These are phyloP conservation scores for Leccinellum albellum DNA, from an alignment of 768 basidiomycete genomes.

Conservation along the genomic window DNA sequence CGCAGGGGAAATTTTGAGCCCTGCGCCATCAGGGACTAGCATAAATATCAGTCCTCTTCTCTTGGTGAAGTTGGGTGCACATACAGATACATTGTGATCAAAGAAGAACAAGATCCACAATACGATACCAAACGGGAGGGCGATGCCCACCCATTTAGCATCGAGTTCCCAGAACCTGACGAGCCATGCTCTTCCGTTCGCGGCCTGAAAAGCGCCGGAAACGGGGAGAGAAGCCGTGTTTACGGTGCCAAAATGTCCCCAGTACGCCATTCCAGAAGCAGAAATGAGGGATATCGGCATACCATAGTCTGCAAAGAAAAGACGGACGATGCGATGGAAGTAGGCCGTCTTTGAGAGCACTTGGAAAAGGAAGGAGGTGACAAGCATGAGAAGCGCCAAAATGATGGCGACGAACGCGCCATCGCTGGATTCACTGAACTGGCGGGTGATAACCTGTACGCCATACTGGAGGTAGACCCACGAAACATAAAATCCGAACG, in stretches of 20 bases:
- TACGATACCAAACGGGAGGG: conserved; percentile 83
- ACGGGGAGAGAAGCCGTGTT: conserved; percentile 67
- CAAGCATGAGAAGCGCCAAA: conserved; percentile 74
- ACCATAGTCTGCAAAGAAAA: conserved; percentile 82
- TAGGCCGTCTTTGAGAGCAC: conserved; percentile 56
- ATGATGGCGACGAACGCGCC: conserved; percentile 64
- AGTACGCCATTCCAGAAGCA: conserved; percentile 75
- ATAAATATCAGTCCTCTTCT: not conserved
- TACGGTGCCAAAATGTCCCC: conserved; percentile 68
- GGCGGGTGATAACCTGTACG: conserved; percentile 76
- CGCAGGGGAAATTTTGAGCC: conserved; percentile 82
- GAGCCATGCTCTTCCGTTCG: conserved; percentile 73
- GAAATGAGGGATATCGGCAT: conserved; percentile 86
- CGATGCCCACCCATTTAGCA: conserved; percentile 84
- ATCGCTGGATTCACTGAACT: conserved; percentile 45
- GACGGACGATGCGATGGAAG: conserved; percentile 70
- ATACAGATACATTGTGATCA: conserved; percentile 88
- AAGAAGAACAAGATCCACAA: conserved; percentile 94
- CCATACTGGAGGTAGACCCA: conserved; percentile 91
- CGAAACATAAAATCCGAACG: conserved; percentile 89
- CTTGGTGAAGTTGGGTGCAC: not conserved
- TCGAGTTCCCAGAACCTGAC: conserved; percentile 87
- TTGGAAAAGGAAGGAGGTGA: conserved; percentile 71
- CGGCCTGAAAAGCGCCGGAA: conserved; percentile 65
- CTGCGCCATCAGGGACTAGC: conserved; percentile 87